Percentiles rank a stretch among this genome's conserved stretches.
phyloP scores from a whole-genome alignment of 129 eudicot species.

The Logfia minima region DNA sequence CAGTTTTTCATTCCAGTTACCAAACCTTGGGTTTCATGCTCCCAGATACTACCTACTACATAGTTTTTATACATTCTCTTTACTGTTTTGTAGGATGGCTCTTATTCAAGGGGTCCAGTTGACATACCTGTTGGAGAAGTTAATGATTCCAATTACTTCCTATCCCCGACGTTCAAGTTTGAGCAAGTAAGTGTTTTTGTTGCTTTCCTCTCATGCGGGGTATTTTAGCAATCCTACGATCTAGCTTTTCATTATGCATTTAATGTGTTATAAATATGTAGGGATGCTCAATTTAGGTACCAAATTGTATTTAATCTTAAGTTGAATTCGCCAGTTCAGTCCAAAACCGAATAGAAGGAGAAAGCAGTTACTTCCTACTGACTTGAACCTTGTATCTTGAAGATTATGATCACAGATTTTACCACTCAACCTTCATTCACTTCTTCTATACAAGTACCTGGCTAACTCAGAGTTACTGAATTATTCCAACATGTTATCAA shows the following conservation, averaged over 20 bases:
- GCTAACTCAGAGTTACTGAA: neutral
- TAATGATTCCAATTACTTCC: slow-evolving; percentile 61
- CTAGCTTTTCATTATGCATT: neutral
- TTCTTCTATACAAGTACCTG: neutral
- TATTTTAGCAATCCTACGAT: neutral
- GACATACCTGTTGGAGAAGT: slow-evolving; percentile 82
- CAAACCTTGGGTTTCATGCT: slow-evolving; percentile 4
- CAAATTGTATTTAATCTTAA: neutral
- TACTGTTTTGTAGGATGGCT: slow-evolving; percentile 76
- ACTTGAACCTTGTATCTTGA: neutral
- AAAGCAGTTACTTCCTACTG: neutral
- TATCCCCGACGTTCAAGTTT: slow-evolving; percentile 84
- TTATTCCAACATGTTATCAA: neutral
- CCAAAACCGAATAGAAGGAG: neutral
- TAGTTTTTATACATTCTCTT: neutral
- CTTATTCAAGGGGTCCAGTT: slow-evolving; percentile 97
- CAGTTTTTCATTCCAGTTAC: neutral
- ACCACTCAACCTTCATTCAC: slow-evolving; percentile 2
- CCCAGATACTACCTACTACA: neutral
- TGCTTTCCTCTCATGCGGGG: neutral
- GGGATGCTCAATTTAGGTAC: neutral
- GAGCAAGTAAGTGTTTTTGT: slow-evolving; percentile 73
- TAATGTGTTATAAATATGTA: slow-evolving; percentile 4
- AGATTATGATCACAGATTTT: neutral
- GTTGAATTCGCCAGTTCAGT: neutral